Base-by-base conservation (phyloP, 2,329 filamentous ascomycete species). In the Pseudocercospora eumusae region DNA sequence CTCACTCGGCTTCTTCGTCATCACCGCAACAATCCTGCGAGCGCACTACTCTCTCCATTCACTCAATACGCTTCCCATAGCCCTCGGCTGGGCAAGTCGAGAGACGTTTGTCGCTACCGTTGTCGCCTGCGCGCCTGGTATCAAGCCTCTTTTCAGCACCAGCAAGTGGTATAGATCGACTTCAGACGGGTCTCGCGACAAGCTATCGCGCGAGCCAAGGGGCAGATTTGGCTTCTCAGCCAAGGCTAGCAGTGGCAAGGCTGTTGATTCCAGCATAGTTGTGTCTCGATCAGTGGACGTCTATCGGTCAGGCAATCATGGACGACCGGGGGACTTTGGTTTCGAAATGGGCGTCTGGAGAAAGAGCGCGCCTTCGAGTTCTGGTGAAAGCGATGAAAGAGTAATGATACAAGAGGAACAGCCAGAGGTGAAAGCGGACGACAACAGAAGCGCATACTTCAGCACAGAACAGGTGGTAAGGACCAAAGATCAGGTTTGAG, bases 71-170 rank as follows among this genome's bases (percentile, higher is more conserved):
- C 55, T 66, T 7, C 56, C 60, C 2, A 64, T 66, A 42, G 68
- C 69, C 31, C 64, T 80, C 75, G 70, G 80, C 18, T 85, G 83
- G 82, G 84, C 84, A 69, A 76, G 80, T 20, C 77, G 83, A 59
- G 83, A 86, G 76, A 80, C 81, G 9, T 79, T 76, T 25, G 81
- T 83, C 1, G 82, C 82, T 7, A 75, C 84, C 4, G 80, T 80
- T 62, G 81, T 85, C 9, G 77, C 81, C 64, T 85, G 85, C 66
- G 73, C 84, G 2, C 83, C 83, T 0, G 75, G 81, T 53, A 79
- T 83, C 58, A 85, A 82, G 82, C 78, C 81, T 0, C 75, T 85
- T 13, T 69, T 84, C 49, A 77, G 80, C 27, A 76, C n/a, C 4
- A 42, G 27, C 31, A 55, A 57, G 9, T 64, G 63, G 63, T 57